These are phyloP conservation scores for Solioccasus polychromus DNA, from an alignment of 768 basidiomycete genomes.

Conservation along the genomic window DNA sequence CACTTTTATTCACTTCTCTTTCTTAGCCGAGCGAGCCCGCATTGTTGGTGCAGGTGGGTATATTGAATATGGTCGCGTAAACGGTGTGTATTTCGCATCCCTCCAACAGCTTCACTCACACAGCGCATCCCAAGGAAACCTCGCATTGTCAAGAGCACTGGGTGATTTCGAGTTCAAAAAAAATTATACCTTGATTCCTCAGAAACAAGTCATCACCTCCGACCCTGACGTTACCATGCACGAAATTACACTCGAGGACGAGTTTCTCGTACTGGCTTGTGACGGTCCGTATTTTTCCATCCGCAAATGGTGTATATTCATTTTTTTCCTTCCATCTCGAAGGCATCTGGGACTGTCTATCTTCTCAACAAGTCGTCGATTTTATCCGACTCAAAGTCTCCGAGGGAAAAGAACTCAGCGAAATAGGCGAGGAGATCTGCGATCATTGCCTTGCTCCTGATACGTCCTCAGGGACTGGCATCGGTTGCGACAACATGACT, in stretches of 20 bases:
- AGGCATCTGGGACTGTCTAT: conserved; percentile 99
- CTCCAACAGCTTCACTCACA: not conserved
- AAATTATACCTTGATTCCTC: conserved; percentile 74
- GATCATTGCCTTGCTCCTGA: conserved; percentile 94
- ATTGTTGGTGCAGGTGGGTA: conserved; percentile 92
- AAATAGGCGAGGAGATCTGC: conserved; percentile 88
- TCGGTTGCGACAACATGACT: conserved; percentile 99
- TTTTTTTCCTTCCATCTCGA: not conserved
- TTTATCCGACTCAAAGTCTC: conserved; percentile 80
- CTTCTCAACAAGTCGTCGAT: conserved; percentile 90
- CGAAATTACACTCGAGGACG: conserved; percentile 82
- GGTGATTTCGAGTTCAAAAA: conserved; percentile 99
- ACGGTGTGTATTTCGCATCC: conserved; percentile 53
- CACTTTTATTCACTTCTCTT: conserved; percentile 5
- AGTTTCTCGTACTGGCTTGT: conserved; percentile 95
- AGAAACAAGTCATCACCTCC: conserved; percentile 92
- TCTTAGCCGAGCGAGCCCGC: conserved; percentile 74
- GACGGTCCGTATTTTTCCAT: conserved; percentile 63
- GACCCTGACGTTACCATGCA: conserved; percentile 90
- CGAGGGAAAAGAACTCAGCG: conserved; percentile 70
- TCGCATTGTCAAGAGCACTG: conserved; percentile 90
- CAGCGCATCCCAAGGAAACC: conserved; percentile 61
- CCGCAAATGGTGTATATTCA: not conserved
- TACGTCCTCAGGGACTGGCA: conserved; percentile 83
- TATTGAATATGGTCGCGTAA: conserved; percentile 95